phyloP scores from a whole-genome alignment of 208 protist genomes.

The Leishmania gerbilli region DNA sequence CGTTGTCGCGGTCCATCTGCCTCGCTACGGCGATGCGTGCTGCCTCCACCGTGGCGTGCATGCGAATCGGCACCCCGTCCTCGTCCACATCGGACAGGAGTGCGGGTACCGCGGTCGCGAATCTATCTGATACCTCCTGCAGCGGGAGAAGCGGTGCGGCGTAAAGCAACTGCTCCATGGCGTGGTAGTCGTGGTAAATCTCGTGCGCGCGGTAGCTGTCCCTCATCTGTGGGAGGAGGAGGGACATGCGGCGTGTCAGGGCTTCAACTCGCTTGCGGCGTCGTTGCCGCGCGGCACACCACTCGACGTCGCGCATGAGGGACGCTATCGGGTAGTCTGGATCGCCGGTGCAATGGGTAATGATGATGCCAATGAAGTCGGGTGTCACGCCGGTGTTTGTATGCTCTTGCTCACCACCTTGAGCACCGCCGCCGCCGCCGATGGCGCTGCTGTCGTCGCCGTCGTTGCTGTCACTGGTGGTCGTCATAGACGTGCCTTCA shows the following conservation, averaged over 20 bases:
- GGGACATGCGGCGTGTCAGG: not conserved
- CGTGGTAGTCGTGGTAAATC: constrained; percentile 11
- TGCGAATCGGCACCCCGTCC: constrained; percentile 13
- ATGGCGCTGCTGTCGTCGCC: not conserved
- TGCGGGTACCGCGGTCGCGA: not conserved
- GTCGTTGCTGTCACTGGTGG: not conserved
- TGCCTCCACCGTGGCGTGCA: constrained; percentile 6
- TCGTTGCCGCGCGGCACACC: constrained; percentile 11
- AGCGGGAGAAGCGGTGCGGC: not conserved
- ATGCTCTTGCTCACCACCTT: not conserved
- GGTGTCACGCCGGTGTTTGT: constrained; percentile 16
- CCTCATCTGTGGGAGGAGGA: constrained; percentile 1
- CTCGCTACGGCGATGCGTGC: not conserved
- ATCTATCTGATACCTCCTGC: not conserved
- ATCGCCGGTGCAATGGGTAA: constrained; percentile 68
- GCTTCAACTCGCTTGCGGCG: constrained; percentile 4
- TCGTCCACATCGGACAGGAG: constrained; percentile 3
- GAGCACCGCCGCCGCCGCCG: not conserved
- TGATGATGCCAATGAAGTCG: constrained; percentile 76
- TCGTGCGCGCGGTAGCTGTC: constrained; percentile 15
- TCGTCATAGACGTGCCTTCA: not conserved
- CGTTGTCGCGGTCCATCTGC: not conserved
- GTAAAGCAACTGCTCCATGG: constrained; percentile 9
- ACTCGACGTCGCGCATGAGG: constrained; percentile 12
- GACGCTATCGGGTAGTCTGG: constrained; percentile 30